These are phyloP conservation scores for Ochetophila trinervis DNA, from an alignment of 306 rosid genomes.

Conservation along the genomic window DNA sequence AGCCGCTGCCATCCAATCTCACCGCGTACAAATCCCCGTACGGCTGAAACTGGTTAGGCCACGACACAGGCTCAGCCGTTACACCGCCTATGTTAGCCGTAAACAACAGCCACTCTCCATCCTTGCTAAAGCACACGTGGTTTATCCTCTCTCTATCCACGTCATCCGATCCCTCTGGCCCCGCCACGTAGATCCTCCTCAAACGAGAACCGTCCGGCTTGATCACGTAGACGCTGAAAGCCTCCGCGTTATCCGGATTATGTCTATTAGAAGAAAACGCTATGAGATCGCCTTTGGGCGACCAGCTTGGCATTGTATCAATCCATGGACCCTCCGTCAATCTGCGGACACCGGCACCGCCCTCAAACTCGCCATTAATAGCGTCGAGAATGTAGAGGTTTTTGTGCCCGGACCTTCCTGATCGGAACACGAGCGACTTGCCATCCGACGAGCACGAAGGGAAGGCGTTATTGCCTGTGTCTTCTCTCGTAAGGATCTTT, in stretches of 20 bases:
- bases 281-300: constrained; percentile 73
- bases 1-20: constrained; percentile 68
- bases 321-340: constrained; percentile 75
- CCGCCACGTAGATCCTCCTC: constrained; percentile 59
- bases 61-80: constrained; percentile 64
- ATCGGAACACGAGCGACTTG: constrained; percentile 58
- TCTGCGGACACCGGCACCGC: constrained; percentile 41
- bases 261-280: constrained; percentile 84
- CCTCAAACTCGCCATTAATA: constrained; percentile 58
- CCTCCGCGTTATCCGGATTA: constrained; percentile 32
- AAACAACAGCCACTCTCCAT: constrained; percentile 77
- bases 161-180: constrained; percentile 31
- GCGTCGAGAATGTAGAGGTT: constrained; percentile 69
- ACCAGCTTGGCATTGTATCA: constrained; percentile 93
- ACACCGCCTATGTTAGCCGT: constrained; percentile 72
- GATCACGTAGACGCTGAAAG: constrained; percentile 65
- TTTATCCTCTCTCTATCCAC: constrained; percentile 64
- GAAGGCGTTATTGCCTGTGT: constrained; percentile 72
- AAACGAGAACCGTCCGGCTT: constrained; percentile 60
- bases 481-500: constrained; percentile 49
- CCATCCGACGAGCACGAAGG: constrained; percentile 84
- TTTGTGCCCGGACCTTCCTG: constrained; percentile 74
- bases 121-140: constrained; percentile 73
- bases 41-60: constrained; percentile 89
- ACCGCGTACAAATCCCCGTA: constrained; percentile 66